Base-by-base conservation (phyloP, 2,329 filamentous ascomycete species). In the Macrophomina tecta region DNA sequence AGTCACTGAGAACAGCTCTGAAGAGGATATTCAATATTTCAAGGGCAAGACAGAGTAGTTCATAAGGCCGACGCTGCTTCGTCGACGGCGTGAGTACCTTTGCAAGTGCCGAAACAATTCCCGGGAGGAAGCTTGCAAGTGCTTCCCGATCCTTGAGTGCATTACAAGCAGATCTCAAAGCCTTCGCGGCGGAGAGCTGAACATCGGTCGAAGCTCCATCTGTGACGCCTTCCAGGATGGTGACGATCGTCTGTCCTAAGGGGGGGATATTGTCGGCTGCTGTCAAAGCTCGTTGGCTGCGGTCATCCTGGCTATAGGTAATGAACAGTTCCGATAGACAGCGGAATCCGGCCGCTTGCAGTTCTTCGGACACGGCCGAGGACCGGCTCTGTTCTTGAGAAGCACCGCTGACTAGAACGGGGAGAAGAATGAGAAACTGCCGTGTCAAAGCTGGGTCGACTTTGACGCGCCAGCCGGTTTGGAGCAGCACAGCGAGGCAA, bases 101-200 rank as follows among this genome's bases (percentile, higher is more conserved):
- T 2, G 91, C 89, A 30, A 99, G 81, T 1, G 89, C 88, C 3
- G 95, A 98, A 0, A 97, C 87, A 0, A 92, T 92, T 9, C 94
- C 93, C 0, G 96, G 95, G 49, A 98, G 83, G 73, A 99, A 95
- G 69, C 87, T 94, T 9, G 93, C 92, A 66, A 97, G 82, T 2
- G 91, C 88, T n/a, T 91, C 86, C 55, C 86, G 86, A 72, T 95
- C 90, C 63, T 85, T 88, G 51, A 97, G 84, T 28, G 88, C 86
- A 6, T 77, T 73, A 70, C 89, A 87, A 7, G 95, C 80, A 0
- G 86, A 81, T 61, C 86, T 80, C 2, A 97, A 76, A 6, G 91
- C 88, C 12, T 82, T 78, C 3, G 92, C 81, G 5, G 93, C 91
- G 70, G 90, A 86, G 5, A 90, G 75, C 73, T 94, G 93, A 23